Base-by-base conservation (phyloP, 208 protist genomes). In the Trypanosoma theileri region DNA sequence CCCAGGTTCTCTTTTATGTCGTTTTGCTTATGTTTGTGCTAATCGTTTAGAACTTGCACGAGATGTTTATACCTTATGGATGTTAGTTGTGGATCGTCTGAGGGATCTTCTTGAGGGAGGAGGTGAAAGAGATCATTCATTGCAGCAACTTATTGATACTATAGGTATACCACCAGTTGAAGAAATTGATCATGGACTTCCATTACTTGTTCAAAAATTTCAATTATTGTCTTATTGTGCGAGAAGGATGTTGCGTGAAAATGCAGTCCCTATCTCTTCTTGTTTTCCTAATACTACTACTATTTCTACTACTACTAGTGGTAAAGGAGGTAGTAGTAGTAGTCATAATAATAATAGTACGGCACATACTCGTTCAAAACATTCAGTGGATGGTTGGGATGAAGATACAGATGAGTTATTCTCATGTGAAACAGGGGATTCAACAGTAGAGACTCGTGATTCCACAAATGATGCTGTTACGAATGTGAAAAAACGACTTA, bases 121-220 rank as follows among this genome's bases (percentile, higher is more conserved):
- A 59, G 58, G 60, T 41, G 62, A 71, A 44, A 22, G 69, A 74
- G n/a, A 69, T 52, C 63, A 69, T 59, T 59, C 55, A 40, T 45
- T 76, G 45, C 54, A 44, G 22, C 24, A 59, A 59, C 69, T 72
- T 13, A 66, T 70, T 63, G 62, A 54, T 13, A 54, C 35, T 24
- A 69, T 73, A 59, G 66, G 67, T 13, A 19, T 75, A 22, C 75
- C 75, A 52, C 44, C 26, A 44, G 55, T 72, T n/a, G 69, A 73
- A 26, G 74, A 70, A 63, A 72, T 73, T 56, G 64, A 71, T 83
- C 51, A 66, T 88, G 51, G 70, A 81, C 54, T 82, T 59, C 68
- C 65, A 84, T 48, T 95, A 8, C 24, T 95, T 9, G 71, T 81
- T n/a, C 90, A 95, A 74, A 95, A 95, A 66, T 58, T 95, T 50